Base-by-base conservation (phyloP, 1,284 basidiomycete species). In the Ustilago tritici region DNA sequence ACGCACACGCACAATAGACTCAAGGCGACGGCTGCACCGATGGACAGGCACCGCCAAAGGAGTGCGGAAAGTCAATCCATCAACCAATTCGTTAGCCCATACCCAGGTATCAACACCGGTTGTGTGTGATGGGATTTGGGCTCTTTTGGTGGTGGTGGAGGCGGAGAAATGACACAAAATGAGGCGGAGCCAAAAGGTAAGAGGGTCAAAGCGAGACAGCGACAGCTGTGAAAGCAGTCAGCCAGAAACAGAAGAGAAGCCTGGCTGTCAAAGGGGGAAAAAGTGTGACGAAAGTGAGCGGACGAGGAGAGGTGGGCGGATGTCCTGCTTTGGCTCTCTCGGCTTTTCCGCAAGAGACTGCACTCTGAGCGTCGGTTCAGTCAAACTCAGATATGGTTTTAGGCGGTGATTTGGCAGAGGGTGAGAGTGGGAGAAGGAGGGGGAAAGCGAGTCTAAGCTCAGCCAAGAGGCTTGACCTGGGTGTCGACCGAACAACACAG, bases 21-120 rank as follows among this genome's bases (percentile, higher is more conserved):
- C 43, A 28, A 28, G 43, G 7, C 43, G 7, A 17, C 19, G n/a
- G 40, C 38, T 52, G 38, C 40, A 54, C 60, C 50, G 60, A 61
- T 52, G 38, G 60, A 46, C 60, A 61, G 52, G 52, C 60, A 63
- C 61, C 56, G 61, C 54, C 53, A 40, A 11, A 36, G 46, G n/a
- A 46, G 50, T 53, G 50, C 52, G 59, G 59, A 60, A 43, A 62
- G 40, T 49, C 41, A 36, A 54, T 41, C 47, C 36, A n/a, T 61
- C 35, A 31, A 36, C 28, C 17, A 38, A 15, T 3, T 28, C 23
- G 6, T 11, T 15, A 19, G 14, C 8, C 10, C 14, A 43, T 6
- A 53, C 31, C 40, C 52, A 56, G 60, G 15, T 19, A 46, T 19
- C 10, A 23, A n/a, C 47, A 23, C 0, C 15, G 11, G 10, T 12